Evolutionary conservation across 106 monocot genomes (phyloP).

Genomic region (Amphibolis antarctica): DNA sequence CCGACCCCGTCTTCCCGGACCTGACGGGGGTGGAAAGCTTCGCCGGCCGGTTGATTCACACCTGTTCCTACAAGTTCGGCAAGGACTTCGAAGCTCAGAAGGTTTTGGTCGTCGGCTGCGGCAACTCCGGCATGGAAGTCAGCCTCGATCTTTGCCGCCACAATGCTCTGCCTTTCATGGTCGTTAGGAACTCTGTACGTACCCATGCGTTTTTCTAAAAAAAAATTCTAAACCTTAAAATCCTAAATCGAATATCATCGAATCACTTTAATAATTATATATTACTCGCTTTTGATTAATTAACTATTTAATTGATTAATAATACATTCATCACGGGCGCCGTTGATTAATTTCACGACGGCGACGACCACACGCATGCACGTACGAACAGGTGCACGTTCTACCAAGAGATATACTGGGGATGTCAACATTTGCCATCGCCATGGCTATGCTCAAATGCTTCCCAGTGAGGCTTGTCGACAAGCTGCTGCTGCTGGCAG

Average conservation of each 20-base stretch:
- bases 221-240: too few species aligned
- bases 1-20: conserved; percentile 53
- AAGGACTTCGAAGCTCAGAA: conserved; percentile 38
- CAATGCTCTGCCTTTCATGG: conserved; percentile 50
- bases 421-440: conserved; percentile 69
- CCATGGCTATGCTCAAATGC: conserved; percentile 73
- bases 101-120: conserved; percentile 80
- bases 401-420: conserved; percentile 81
- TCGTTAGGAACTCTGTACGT: conserved; percentile 69
- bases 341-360: too few species aligned
- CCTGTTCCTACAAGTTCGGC: conserved; percentile 54
- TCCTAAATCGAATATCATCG: too few species aligned
- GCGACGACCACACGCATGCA: background rate
- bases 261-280: too few species aligned
- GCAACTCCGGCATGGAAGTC: conserved; percentile 95
- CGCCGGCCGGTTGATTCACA: conserved; percentile 45
- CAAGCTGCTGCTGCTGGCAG: conserved; percentile 43
- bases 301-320: too few species aligned
- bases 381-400: conserved; percentile 58
- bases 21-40: conserved; percentile 36
- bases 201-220: too few species aligned
- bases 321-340: too few species aligned
- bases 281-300: too few species aligned
- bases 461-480: conserved; percentile 66
- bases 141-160: conserved; percentile 77